Evolutionary conservation across 31 red algal species (phyloP).

Genomic region (Asparagopsis taxiformis): DNA sequence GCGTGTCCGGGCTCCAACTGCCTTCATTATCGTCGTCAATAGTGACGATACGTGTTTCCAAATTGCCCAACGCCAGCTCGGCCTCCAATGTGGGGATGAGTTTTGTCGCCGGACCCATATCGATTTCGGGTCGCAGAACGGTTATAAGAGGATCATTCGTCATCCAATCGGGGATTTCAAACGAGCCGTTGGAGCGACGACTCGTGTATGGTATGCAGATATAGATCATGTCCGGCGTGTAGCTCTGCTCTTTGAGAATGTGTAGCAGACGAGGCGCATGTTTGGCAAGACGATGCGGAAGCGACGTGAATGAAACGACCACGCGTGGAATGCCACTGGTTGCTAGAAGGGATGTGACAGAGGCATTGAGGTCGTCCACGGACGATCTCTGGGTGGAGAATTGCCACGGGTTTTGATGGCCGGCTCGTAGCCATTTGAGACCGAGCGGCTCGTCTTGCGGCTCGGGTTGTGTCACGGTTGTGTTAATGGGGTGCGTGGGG

Average conservation of each 20-base stretch:
- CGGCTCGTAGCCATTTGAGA: neutral
- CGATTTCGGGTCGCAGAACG: conserved; percentile 9
- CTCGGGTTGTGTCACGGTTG: neutral
- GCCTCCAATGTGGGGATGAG: conserved; percentile 19
- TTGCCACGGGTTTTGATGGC: neutral
- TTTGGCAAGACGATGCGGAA: conserved; percentile 3
- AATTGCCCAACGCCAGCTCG: conserved; percentile 9
- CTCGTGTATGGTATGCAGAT: neutral
- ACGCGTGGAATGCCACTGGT: neutral
- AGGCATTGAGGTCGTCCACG: neutral
- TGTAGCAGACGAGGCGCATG: neutral
- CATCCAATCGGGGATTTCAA: conserved; percentile 4
- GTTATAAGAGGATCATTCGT: conserved; percentile 8
- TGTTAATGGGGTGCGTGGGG: too few relatives aligned
- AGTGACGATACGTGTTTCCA: conserved; percentile 7
- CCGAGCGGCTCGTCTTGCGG: neutral
- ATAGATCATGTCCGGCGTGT: conserved; percentile 16
- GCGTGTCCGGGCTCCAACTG: neutral
- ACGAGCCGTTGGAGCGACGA: conserved; percentile 10
- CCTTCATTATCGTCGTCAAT: conserved; percentile 27
- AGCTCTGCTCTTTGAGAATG: conserved; percentile 4
- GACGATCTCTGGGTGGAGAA: neutral
- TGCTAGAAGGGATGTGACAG: neutral
- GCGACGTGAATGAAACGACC: conserved; percentile 5
- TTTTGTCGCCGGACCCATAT: conserved; percentile 25